Percentiles rank a stretch among this genome's conserved stretches.
Evolutionary conservation across 495 filamentous ascomycete species (phyloP).

Genomic region (Tuber microsphaerosporum): DNA sequence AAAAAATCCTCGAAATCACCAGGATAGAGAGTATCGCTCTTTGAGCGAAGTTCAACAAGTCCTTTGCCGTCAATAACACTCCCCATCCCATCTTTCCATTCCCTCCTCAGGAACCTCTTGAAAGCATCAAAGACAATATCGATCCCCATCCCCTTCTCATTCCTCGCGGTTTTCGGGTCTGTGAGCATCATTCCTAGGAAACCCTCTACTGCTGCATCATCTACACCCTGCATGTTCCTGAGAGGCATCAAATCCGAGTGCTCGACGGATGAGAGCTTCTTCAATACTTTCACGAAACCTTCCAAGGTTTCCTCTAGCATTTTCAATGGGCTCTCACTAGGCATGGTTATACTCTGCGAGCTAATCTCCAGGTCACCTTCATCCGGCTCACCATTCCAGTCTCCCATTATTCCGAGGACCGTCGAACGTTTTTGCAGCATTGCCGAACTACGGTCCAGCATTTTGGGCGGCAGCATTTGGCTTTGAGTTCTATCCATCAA

Average conservation of each 20-base stretch:
- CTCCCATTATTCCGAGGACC: conserved; percentile 26
- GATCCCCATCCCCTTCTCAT: conserved; percentile 42
- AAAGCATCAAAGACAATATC: conserved; percentile 92
- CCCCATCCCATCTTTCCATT: conserved; percentile 85
- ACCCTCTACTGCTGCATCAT: conserved; percentile 53
- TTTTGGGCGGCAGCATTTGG: conserved; percentile 36
- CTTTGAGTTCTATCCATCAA: conserved; percentile 37
- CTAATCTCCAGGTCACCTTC: conserved; percentile 16
- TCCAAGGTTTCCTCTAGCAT: conserved; percentile 80
- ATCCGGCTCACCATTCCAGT: conserved; percentile 26
- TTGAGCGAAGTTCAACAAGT: conserved; percentile 62
- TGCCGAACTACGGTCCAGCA: conserved; percentile 22
- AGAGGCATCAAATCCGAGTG: conserved; percentile 49
- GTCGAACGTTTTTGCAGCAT: conserved; percentile 34
- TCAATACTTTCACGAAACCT: conserved; percentile 73
- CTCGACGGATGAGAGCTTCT: conserved; percentile 52
- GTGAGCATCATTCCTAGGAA: conserved; percentile 43
- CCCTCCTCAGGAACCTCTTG: conserved; percentile 82
- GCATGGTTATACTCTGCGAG: conserved; percentile 46
- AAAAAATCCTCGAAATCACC: conserved; percentile 84
- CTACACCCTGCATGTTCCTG: conserved; percentile 49
- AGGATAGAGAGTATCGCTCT: conserved; percentile 64
- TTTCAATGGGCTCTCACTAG: conserved; percentile 46
- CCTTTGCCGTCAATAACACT: conserved; percentile 61
- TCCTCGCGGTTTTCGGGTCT: conserved; percentile 14